Base-by-base conservation (phyloP, 202 grass and related monocot genomes). In the Zoysia matrella region DNA sequence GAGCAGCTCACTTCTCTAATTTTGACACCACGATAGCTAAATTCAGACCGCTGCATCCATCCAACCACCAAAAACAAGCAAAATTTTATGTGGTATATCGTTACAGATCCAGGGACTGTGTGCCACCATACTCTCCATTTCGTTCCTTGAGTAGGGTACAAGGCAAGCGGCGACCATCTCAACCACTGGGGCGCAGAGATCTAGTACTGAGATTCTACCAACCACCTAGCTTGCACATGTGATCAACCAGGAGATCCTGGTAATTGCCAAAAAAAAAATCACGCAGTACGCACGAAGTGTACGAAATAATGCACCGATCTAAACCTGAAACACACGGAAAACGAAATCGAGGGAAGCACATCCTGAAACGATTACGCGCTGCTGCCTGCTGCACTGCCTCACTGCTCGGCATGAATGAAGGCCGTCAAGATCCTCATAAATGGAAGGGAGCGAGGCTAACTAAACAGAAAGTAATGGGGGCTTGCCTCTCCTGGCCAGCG, bases 401-500 rank as follows among this genome's bases (percentile, higher is more conserved):
- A 36, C 12, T 9, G 22, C 3, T 3, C 47, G 4, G 36, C 8
- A 66, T 44, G 13, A 52, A 15, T 14, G 3, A 7, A 45, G 1
- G 6, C 7, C 16, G 14, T 57, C 4, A 5, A 57, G n/a, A n/a
- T 57, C 65, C 65, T 46, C 11, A 14, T 1, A 42, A 11, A 11
- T 4, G 8, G 60, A 11, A 39, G 2, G 10, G 3, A 18, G 10
- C 9, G 51, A 8, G n/a, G 7, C 51, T 53, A 53, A 54, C 8
- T 10, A 8, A 51, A 8, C 7, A 60, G 16, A 30, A 7, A 64
- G 10, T 9, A 18, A 3, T 8, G 5, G 2, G 41, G 50, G 14
- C 77, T 79, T 69, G 51, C 93, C 90, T 87, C 73, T 97, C 91
- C 74, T 96, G 90, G 0, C 93, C 90, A 52, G 93, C 93, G 69